Base-by-base conservation (phyloP, 2,329 filamentous ascomycete species). In the Nothopassalora personata region DNA sequence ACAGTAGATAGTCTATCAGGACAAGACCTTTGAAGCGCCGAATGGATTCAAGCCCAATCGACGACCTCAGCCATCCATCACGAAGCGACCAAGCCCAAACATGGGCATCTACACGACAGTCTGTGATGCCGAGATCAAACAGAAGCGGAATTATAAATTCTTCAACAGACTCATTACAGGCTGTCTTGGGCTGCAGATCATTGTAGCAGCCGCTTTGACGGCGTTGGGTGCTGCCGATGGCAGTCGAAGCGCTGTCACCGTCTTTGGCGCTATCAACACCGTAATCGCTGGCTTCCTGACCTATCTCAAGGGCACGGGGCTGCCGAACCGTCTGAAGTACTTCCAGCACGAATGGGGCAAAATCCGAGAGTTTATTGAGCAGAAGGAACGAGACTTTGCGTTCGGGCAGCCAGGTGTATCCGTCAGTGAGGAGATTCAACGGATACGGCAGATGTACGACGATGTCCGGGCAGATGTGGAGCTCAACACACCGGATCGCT, bases 221-320 rank as follows among this genome's bases (percentile, higher is more conserved):
- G 65, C 63, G 1, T 46, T 65, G 36, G 60, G 61, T 46, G 61
- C 62, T 23, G 62, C 60, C 5, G 48, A 60, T 43, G 59, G 62
- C 6, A 61, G 54, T 30, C 43, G 59, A 5, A 60, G 55, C 39
- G 63, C 61, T 13, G 61, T 66, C 13, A 66, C 64, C 0, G 63
- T 60, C 2, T 61, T 66, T 39, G 63, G 65, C 4, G 65, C 65
- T 0, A 63, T 67, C 54, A 67, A 67, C 30, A 67, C 65, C 3
- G 54, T 62, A 31, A 65, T 67, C 19, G 65, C 65, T 3, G 65
- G 61, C 9, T 60, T 67, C 50, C 55, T 67, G 13, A 64, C 63
- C 2, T 65, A 63, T n/a, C 57, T 67, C 1, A 64, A 64, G 53
- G 64, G 64, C 54, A 58, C 57, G 15, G 63, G 64, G 15, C 59